Evolutionary conservation across 441 rosid species (phyloP), one percentile per base, ranked within the genome.

Genomic region (Adansonia madagascariensis): DNA sequence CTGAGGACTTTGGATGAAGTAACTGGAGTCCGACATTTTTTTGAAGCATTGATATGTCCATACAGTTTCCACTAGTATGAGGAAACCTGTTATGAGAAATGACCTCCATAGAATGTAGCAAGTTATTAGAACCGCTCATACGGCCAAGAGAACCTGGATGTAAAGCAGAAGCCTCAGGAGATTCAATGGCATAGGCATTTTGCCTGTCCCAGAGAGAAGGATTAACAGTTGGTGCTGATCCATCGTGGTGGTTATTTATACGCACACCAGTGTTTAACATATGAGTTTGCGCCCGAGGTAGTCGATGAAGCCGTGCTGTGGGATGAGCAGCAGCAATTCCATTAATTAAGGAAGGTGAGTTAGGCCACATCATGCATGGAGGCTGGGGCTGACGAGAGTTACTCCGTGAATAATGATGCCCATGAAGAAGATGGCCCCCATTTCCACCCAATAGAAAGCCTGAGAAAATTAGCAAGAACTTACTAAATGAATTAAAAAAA

Each of bases 91-190:
- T 82, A 63, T 81, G 85, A 62, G 88, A 79, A 67, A 83, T 64
- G 62, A 86, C 82, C 63, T 85, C 92, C 78, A 86, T 46, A 1
- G 90, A 57, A 47, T 85, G 88, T 71, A 84, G 88, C 63, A 84
- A 76, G 70, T 76, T 84, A 75, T 75, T 82, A 66, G 88, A 65
- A 77, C 87, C 80, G 78, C 85, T 79, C 83, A 82, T 74, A 81
- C 82, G 86, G 76, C 90, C 89, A 55, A 88, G 84, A 66, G 93
- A 88, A 59, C 85, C 90, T 6, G 84, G 89, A 80, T 78, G 88
- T 78, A 89, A 86, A 82, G 81, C 77, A 62, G 87, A 82, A 77
- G 39, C 39, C 39, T 89, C 86, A 41, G 80, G 83, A 74, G 91
- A 89, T 75, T 88, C 87, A 39, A 82, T 88, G 11, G 76, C 83